Percentiles rank a stretch among this genome's conserved stretches.
Conservation (phyloP, 805 yeast species). For the Saccharomycopsis amapae region DNA sequence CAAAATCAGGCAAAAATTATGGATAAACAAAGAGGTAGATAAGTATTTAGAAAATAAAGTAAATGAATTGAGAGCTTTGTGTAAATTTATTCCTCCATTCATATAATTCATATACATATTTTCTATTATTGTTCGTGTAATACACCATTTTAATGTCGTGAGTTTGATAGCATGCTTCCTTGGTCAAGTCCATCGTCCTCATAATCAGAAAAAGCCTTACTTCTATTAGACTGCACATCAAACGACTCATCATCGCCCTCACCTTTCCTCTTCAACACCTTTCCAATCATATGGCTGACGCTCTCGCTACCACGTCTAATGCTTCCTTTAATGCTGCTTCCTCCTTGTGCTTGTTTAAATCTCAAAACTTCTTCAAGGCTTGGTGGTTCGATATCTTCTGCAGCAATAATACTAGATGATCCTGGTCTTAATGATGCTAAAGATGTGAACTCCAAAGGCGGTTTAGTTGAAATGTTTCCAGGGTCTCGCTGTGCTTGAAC, state of each 20-base stretch:
- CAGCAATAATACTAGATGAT: conserved; percentile 10
- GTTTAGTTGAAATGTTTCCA: conserved; percentile 29
- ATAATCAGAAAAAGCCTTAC: neutral
- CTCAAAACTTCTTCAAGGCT: conserved; percentile 31
- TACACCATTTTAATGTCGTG: no score
- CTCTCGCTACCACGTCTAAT: conserved; percentile 39
- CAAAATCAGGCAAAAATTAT: no score
- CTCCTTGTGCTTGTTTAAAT: conserved; percentile 29
- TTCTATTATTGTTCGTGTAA: no score
- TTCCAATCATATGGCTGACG: conserved; percentile 32
- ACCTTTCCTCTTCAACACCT: conserved; percentile 23
- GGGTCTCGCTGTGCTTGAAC: conserved; percentile 21
- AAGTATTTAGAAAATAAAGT: no score
- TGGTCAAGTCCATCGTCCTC: neutral
- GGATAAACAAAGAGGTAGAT: no score
- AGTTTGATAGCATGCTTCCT: no score
- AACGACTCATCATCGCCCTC: conserved; percentile 12
- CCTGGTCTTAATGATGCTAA: conserved; percentile 4
- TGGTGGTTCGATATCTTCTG: conserved; percentile 32
- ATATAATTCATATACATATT: no score
- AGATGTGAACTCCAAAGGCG: conserved; percentile 24
- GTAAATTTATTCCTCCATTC: no score
- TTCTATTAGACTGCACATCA: neutral
- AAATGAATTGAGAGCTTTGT: no score
- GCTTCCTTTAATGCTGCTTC: conserved; percentile 31